Base-by-base conservation (phyloP, 495 filamentous ascomycete genomes). In the Terfezia boudieri region DNA sequence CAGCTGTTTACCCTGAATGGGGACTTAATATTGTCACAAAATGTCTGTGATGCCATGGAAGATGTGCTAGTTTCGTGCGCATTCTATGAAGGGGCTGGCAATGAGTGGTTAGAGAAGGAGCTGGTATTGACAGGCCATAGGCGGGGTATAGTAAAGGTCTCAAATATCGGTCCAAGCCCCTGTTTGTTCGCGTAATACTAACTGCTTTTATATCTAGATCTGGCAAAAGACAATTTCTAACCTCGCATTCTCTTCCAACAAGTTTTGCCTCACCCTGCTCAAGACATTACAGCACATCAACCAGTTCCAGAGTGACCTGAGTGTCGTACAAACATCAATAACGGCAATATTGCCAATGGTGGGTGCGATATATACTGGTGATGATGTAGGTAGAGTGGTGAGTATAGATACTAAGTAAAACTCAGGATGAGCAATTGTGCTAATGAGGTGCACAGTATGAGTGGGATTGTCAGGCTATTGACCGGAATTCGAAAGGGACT, bases 1-100 rank as follows among this genome's bases (percentile, higher is more conserved):
- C 66, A 78, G 8, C 67, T 98, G n/a, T 95, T 83, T 65, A 90
- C 85, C 0, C 72, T 98, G 23, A 98, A 98, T 60, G 90, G 90
- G 9, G 75, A 82, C 26, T 57, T 87, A 0, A 67, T 96, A 11
- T 71, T 94, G 2, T 80, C 88, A 53, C 83, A 93, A 62, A 78
- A 78, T 35, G 76, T 92, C 4, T 86, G 82, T 54, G 76, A 78
- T 5, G 75, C 78, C 8, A 68, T 68, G 10, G 86, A 90, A 36
- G 84, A 90, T 57, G 76, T 69, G 36, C 76, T 95, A 9, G 69
- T 81, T 37, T 79, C 79, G 14, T 94, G 87, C 59, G 83, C 87
- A 11, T 94, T 92, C 66, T 96, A 95, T 70, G 88, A 98, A 66
- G 90, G 90, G 0, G 73, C 78, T 0, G 81, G 82, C 0, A 94